A percentile compares a stretch with the other conserved stretches of the same genome.
phyloP scores from a whole-genome alignment of 208 protist genomes.

The Leishmania braziliensis region DNA sequence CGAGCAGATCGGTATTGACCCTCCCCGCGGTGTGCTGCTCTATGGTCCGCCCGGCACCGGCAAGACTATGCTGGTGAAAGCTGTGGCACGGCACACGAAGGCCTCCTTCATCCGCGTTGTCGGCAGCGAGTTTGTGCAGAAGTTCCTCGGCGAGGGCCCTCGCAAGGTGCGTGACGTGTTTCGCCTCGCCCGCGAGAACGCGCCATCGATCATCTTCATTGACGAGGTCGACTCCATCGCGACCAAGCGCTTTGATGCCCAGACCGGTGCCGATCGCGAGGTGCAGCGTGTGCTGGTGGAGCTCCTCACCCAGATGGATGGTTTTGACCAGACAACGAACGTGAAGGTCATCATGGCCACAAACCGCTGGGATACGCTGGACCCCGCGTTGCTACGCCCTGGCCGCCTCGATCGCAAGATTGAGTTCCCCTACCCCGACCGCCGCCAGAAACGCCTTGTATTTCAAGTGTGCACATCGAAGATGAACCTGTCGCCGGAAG shows the following conservation, averaged over 20 bases:
- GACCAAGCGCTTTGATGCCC: constrained; percentile 99
- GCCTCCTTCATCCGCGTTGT: constrained; percentile 98
- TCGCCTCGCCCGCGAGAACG: constrained; percentile 97
- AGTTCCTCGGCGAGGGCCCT: constrained; percentile 99
- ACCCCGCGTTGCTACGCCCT: constrained; percentile 99
- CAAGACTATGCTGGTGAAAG: constrained; percentile 99
- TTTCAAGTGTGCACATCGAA: constrained; percentile 98
- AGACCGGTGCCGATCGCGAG: constrained; percentile 98
- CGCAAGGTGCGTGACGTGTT: constrained; percentile 99
- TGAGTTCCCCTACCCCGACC: constrained; percentile 98
- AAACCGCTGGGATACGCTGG: constrained; percentile 99
- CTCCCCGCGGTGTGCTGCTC: constrained; percentile 99
- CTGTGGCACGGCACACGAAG: constrained; percentile 99
- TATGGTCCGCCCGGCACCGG: constrained; percentile 98
- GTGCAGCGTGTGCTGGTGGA: constrained; percentile 99
- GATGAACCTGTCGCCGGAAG: constrained; percentile 98
- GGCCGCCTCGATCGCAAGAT: constrained; percentile 98
- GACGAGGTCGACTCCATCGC: constrained; percentile 99
- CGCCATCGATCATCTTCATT: constrained; percentile 99
- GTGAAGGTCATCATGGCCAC: constrained; percentile 99
- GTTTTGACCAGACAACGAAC: constrained; percentile 99
- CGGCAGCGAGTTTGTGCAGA: constrained; percentile 99
- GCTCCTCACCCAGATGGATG: constrained; percentile 99
- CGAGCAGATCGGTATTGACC: constrained; percentile 99
- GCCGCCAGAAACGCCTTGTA: constrained; percentile 99